Evolutionary conservation across 2,329 filamentous ascomycete genomes (phyloP), one percentile per base, ranked within the genome.

Genomic region (Fusarium ramigenum): DNA sequence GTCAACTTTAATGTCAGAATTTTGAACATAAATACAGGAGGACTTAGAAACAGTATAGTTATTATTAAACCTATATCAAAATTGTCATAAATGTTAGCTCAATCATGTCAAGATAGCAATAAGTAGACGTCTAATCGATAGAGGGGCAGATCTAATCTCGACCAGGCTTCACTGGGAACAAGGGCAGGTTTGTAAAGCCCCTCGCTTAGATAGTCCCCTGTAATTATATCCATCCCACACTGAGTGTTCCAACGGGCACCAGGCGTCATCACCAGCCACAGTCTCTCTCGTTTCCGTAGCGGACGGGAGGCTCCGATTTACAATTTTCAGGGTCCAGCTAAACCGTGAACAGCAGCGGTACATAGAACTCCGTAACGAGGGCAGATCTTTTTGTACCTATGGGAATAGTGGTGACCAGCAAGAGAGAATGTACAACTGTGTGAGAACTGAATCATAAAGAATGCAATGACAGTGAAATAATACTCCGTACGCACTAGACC

Each of bases 241-340:
- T 47, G 28, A 36, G 37, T 25, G 12, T 19, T n/a, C 15, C 15
- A 12, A 43, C 19, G 16, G 28, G 28, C 52, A 53, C n/a, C 34
- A 58, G 52, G 68, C 69, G 58, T 72, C 69, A 72, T 63, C 46
- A 34, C 43, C 53, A 72, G 69, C 69, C 69, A 72, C 68, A 72
- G 25, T 32, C 36, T 23, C 15, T 60, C 39, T 40, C 47, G 34
- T 67, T 53, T 42, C 25, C 36, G 32, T 46, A 68, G 63, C 47
- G 40, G 64, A 28, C 66, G 66, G 66, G 50, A 63, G 66, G 66
- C 37, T 58, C 65, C 65, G 65, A 47, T 63, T 53, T 40, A 30
- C 39, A 65, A 53, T 53, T 64, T 69, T 59, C 66, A 69, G 66
- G 66, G 66, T 69, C 66, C 66, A 60, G 32, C 66, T 69, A 69